Conservation (phyloP, 352 stramenopile genomes). For the Globisporangium barbulae region DNA sequence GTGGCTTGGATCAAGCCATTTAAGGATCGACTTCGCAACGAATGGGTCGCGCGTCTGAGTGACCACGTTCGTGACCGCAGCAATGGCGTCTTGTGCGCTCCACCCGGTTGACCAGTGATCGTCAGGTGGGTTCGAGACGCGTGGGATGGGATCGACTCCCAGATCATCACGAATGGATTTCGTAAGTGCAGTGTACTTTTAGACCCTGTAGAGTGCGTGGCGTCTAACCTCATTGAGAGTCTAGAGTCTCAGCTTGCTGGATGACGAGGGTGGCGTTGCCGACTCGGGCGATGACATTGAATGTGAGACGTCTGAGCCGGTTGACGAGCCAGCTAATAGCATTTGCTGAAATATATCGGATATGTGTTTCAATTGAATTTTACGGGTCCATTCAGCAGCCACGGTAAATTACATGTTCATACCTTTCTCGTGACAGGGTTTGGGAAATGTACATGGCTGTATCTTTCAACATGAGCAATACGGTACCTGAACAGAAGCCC, state of each 20-base stretch:
- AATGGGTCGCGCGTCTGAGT: not conserved
- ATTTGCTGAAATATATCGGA: conserved; percentile 5
- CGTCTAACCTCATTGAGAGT: not conserved
- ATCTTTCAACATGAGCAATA: too few relatives aligned
- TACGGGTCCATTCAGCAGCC: not conserved
- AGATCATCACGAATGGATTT: conserved; percentile 1
- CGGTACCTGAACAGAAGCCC: too few relatives aligned
- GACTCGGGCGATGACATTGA: conserved; percentile 2
- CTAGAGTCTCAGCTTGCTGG: not conserved
- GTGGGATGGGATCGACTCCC: not conserved
- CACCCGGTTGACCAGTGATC: not conserved
- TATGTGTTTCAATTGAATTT: conserved; percentile 4
- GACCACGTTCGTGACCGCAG: conserved; percentile 1
- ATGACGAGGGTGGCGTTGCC: conserved; percentile 1
- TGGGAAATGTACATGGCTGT: too few relatives aligned
- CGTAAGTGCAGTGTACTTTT: conserved; percentile 1
- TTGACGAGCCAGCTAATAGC: conserved; percentile 1
- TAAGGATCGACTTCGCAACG: not conserved
- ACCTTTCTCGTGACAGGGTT: not conserved
- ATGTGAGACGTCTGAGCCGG: not conserved
- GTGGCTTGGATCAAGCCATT: conserved; percentile 3
- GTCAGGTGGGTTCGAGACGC: not conserved
- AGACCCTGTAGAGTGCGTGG: not conserved
- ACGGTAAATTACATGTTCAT: not conserved
- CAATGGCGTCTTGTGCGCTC: not conserved